Conservation (phyloP, 257 asterid genomes). For the Paulownia fortunei region DNA sequence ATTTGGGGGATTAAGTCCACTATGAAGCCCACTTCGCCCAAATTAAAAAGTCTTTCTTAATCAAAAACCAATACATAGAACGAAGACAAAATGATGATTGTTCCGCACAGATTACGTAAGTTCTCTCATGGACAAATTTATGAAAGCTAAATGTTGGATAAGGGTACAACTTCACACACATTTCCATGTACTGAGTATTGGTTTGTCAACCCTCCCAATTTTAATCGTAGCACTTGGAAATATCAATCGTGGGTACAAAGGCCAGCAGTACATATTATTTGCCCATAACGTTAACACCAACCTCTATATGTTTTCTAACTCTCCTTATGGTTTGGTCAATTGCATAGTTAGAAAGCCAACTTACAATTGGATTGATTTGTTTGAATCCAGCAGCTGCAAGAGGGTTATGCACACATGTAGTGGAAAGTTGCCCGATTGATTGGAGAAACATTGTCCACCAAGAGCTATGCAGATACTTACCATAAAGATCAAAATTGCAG, state of each 20-base stretch:
- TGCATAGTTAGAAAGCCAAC: not conserved
- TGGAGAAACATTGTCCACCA: conserved; percentile 36
- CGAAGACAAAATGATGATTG: not conserved
- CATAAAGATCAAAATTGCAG: conserved; percentile 47
- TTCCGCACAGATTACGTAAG: too few species aligned
- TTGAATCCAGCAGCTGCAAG: conserved; percentile 28
- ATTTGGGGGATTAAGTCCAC: not conserved
- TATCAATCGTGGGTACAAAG: not conserved
- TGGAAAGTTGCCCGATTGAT: conserved; percentile 37
- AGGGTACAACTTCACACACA: too few species aligned
- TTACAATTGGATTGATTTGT: conserved; percentile 31
- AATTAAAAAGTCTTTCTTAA: not conserved
- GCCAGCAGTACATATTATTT: not conserved
- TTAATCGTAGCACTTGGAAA: too few species aligned
- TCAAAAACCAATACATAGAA: not conserved
- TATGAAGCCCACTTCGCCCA: not conserved
- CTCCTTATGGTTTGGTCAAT: not conserved
- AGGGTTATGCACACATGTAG: conserved; percentile 29
- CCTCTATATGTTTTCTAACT: not conserved
- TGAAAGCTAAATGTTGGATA: not conserved
- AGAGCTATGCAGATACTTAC: conserved; percentile 37
- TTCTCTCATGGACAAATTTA: not conserved
- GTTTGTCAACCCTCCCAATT: too few species aligned
- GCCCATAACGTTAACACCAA: not conserved
- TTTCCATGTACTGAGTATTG: too few species aligned